Evolutionary conservation across 148 eudicot genomes (phyloP).

Genomic region (Vaccinium corymbosum): DNA sequence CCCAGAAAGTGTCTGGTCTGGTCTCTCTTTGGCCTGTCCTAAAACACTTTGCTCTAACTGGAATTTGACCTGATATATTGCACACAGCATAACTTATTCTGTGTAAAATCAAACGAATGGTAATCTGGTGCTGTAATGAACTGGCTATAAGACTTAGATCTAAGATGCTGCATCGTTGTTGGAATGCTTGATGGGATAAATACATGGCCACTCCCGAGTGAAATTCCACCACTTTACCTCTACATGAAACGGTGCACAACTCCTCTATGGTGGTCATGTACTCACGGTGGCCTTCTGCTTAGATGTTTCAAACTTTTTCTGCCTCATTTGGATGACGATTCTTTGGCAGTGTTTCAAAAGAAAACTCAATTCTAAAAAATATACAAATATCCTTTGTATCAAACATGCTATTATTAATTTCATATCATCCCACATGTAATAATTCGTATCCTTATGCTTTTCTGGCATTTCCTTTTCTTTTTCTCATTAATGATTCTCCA

Average conservation of each 20-base stretch:
- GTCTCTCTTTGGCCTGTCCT: conserved; percentile 2
- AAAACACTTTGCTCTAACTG: background rate
- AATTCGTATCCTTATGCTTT: background rate
- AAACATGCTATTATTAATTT: background rate
- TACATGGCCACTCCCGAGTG: background rate
- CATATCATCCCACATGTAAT: background rate
- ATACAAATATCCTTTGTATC: background rate
- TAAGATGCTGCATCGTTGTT: background rate
- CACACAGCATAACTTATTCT: background rate
- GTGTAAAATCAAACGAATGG: background rate
- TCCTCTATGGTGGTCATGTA: background rate
- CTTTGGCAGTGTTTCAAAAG: background rate
- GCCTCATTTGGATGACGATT: background rate
- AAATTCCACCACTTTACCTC: background rate
- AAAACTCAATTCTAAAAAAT: background rate
- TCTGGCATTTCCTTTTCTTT: background rate
- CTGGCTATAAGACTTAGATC: background rate
- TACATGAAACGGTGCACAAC: background rate
- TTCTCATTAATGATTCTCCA: background rate
- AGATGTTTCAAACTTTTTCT: background rate
- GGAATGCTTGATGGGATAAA: background rate
- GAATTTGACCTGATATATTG: background rate
- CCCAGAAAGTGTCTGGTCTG: background rate
- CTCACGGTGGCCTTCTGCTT: background rate
- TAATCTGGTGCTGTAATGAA: background rate